Evolutionary conservation across 345 rosid genomes (phyloP), one percentile per base, ranked within the genome.

Genomic region (Linum lewisii): DNA sequence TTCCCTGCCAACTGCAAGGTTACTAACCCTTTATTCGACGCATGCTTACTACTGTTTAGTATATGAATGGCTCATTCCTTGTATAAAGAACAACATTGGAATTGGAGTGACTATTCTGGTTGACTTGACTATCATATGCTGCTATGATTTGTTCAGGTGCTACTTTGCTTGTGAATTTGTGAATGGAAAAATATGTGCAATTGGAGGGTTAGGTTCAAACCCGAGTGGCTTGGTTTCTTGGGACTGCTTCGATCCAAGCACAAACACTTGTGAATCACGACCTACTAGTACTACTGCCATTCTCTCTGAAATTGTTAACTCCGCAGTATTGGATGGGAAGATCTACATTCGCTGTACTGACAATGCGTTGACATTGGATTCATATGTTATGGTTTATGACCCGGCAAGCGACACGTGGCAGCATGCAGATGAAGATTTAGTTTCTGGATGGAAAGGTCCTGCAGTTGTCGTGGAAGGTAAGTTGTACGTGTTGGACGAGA

Each of bases 371-470:
- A 52, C 75, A 49, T 76, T 79, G 4, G 63, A 63, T 63, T 71
- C 69, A 6, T 61, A 51, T 74, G 78, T 75, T 24, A 73, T 70
- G 0, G 73, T 77, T 42, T 86, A 84, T 24, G 79, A 78, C 50
- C 82, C 86, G 52, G 73, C 63, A 2, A 73, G 58, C 23, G 72
- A 80, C 26, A 75, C 62, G 0, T 90, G 97, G 97, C 69, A 80
- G 70, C 84, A 54, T 20, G 81, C 77, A 60, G 92, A 84, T 69
- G 78, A 73, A 53, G 79, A 76, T 61, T 67, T 90, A 59, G 83
- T 81, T 1, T 78, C 81, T 16, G 97, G 97, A 57, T 90, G 92
- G 95, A 73, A 52, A 24, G 97, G 95, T 68, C 92, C 91, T 10
- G 92, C 95, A 8, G 88, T 84, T 29, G 81, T 78, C 24, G 80